Evolutionary conservation across 2,329 filamentous ascomycete genomes (phyloP).

Genomic region (Magnaporthiopsis rhizophila): DNA sequence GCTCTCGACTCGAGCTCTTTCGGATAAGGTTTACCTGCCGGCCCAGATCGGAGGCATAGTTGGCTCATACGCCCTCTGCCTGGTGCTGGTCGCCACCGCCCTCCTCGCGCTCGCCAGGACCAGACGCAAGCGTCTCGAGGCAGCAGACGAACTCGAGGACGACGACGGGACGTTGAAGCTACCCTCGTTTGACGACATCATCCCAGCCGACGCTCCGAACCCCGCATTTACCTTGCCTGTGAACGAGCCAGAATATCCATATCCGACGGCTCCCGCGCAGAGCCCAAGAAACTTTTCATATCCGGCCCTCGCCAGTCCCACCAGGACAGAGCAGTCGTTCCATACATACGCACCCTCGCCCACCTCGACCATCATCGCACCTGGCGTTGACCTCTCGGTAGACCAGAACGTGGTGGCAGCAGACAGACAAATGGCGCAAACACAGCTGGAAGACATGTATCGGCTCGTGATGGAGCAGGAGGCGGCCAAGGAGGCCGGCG

Average conservation of each 20-base stretch:
- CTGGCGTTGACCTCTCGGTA: slow-evolving; percentile 61
- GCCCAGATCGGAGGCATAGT: slow-evolving; percentile 78
- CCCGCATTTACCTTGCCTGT: background rate
- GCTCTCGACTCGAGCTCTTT: slow-evolving; percentile 47
- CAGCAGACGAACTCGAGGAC: slow-evolving; percentile 43
- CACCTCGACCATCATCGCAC: slow-evolving; percentile 37
- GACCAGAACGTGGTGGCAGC: slow-evolving; percentile 68
- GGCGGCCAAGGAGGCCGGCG: slow-evolving; percentile 51
- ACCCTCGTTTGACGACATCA: slow-evolving; percentile 10
- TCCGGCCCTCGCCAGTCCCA: slow-evolving; percentile 34
- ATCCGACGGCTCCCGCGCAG: slow-evolving; percentile 16
- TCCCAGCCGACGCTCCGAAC: background rate
- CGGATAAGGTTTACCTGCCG: slow-evolving; percentile 60
- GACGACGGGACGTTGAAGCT: slow-evolving; percentile 12
- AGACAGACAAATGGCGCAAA: slow-evolving; percentile 67
- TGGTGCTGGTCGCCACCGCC: slow-evolving; percentile 63
- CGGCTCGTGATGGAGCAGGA: slow-evolving; percentile 89
- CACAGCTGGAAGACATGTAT: slow-evolving; percentile 85
- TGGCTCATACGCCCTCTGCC: slow-evolving; percentile 70
- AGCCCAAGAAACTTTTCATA: slow-evolving; percentile 42
- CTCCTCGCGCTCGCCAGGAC: slow-evolving; percentile 53
- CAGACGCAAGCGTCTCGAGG: slow-evolving; percentile 42
- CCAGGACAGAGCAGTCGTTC: slow-evolving; percentile 12
- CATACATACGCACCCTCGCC: slow-evolving; percentile 39
- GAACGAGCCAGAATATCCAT: background rate